Evolutionary conservation across 768 basidiomycete species (phyloP).

Genomic region (Trichaptum fuscoviolaceum): DNA sequence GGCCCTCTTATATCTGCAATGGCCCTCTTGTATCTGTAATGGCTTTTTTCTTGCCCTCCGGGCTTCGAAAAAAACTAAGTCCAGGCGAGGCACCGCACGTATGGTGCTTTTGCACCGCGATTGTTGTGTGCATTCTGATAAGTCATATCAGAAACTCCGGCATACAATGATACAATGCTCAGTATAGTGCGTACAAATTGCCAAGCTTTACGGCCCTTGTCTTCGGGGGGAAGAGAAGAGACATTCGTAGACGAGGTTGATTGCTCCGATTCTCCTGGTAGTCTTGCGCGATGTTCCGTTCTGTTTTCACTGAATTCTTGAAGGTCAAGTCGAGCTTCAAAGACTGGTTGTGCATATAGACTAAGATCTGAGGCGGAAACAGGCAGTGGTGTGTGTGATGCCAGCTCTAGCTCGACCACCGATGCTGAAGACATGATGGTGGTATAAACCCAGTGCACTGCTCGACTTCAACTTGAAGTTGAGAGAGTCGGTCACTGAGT

Average conservation of each 20-base stretch:
- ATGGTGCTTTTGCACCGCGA: no score
- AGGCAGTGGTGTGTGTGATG: not conserved
- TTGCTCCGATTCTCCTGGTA: no score
- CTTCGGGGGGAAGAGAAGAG: not conserved
- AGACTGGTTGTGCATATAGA: not conserved
- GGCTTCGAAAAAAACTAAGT: no score
- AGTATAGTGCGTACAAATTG: constrained; percentile 1
- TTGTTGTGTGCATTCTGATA: no score
- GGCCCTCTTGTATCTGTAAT: no score
- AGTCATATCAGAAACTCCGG: not conserved
- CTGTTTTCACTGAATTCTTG: not conserved
- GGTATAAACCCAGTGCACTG: no score
- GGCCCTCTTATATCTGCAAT: no score
- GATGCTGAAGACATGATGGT: not conserved
- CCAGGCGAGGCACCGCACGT: no score
- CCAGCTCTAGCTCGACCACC: constrained; percentile 2
- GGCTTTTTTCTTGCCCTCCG: no score
- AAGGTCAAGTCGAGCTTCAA: not conserved
- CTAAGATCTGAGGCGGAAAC: not conserved
- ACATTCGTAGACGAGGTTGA: not conserved
- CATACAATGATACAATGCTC: not conserved
- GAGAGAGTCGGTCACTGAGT: no score
- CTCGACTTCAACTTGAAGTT: no score
- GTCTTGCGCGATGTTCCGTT: not conserved
- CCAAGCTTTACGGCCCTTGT: not conserved